A percentile compares a stretch with the other conserved stretches of the same genome.
phyloP scores from a whole-genome alignment of 1,284 basidiomycete species.

The Trichosporon sp. region DNA sequence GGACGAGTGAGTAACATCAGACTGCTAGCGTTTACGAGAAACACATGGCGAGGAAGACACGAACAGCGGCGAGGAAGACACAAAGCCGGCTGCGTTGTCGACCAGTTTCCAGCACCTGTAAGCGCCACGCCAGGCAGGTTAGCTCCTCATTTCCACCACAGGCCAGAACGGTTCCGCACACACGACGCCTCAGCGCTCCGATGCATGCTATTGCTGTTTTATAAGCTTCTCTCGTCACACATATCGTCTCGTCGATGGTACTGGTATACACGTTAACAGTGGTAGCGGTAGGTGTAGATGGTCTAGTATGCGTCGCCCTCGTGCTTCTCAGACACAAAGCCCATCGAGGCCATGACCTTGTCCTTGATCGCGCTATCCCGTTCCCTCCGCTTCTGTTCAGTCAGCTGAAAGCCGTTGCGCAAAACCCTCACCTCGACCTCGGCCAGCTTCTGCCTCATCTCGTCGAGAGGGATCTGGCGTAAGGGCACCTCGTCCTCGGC shows the following conservation, averaged over 20 bases:
- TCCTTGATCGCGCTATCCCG: slow-evolving; percentile 41
- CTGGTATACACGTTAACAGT: background rate
- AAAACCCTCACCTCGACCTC: slow-evolving; percentile 53
- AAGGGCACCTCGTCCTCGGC: slow-evolving; percentile 82
- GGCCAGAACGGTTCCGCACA: background rate
- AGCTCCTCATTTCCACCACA: background rate
- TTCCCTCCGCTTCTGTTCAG: slow-evolving; percentile 40
- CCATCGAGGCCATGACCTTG: slow-evolving; percentile 40
- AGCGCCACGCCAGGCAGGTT: background rate
- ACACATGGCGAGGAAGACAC: background rate
- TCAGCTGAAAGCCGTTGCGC: slow-evolving; percentile 1
- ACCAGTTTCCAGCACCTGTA: too few relatives aligned
- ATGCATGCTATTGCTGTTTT: background rate
- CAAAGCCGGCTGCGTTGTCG: background rate
- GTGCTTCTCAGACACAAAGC: slow-evolving; percentile 47
- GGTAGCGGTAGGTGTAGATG: background rate
- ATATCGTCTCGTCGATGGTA: background rate
- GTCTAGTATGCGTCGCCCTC: slow-evolving; percentile 50
- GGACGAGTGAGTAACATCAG: background rate
- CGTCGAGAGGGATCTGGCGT: slow-evolving; percentile 64
- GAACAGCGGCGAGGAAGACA: background rate
- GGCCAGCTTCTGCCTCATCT: slow-evolving; percentile 67
- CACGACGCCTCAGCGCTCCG: background rate
- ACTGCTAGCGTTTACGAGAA: background rate
- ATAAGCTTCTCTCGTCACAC: background rate